Conservation (phyloP, 306 rosid species). For the Pachyrhizus erosus region DNA sequence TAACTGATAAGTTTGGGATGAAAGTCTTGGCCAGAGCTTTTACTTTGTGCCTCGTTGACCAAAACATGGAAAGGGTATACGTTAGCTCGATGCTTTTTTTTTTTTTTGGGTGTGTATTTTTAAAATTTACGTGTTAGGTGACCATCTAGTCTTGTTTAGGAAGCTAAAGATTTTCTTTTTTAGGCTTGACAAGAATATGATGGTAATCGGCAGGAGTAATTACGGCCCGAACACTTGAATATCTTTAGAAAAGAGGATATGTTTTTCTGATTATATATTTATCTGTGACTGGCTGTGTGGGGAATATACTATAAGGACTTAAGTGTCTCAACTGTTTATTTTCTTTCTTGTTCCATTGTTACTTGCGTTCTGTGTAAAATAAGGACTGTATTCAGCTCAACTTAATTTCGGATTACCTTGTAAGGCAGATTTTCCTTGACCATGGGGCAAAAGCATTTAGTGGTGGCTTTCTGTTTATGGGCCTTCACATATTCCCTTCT, state of each 20-base stretch:
- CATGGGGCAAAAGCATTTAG: conserved; percentile 65
- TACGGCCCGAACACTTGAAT: background rate
- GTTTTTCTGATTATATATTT: background rate
- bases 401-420: conserved; percentile 29
- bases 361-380: conserved; percentile 25
- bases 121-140: background rate
- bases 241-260: background rate
- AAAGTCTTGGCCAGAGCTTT: background rate
- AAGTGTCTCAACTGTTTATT: conserved; percentile 3
- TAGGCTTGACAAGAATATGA: background rate
- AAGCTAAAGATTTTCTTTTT: background rate
- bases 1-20: background rate
- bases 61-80: background rate
- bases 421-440: conserved; percentile 39
- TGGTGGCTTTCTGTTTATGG: conserved; percentile 66
- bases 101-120: background rate
- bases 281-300: background rate
- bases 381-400: conserved; percentile 11
- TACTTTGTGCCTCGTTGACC: conserved; percentile 31
- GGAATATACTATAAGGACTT: background rate
- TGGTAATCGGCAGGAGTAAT: background rate
- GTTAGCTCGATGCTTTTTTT: background rate
- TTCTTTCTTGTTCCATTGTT: conserved; percentile 2
- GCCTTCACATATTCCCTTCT: conserved; percentile 62
- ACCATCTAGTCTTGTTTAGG: background rate